A percentile compares a stretch with the other conserved stretches of the same genome.
These are phyloP conservation scores for Stereum hirsutum DNA, from an alignment of 1,284 basidiomycete genomes.

Conservation along the genomic window DNA sequence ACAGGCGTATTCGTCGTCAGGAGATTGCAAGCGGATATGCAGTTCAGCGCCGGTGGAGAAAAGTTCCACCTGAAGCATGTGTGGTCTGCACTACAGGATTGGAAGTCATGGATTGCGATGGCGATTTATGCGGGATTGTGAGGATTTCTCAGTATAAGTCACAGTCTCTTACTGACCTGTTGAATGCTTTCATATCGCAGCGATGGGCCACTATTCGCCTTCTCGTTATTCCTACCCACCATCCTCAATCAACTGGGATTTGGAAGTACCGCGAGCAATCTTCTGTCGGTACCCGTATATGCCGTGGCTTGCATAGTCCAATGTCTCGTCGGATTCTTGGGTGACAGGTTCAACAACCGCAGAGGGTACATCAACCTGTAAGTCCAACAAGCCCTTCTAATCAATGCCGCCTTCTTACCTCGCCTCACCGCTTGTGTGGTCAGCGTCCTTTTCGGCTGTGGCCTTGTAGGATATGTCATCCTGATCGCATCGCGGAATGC, in stretches of 20 bases:
- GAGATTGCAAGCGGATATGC: slow-evolving; percentile 37
- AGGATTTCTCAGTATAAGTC: slow-evolving; percentile 8
- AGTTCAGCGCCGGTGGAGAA: slow-evolving; percentile 40
- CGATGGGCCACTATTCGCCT: slow-evolving; percentile 43
- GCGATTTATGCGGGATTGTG: slow-evolving; percentile 40
- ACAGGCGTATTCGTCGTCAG: slow-evolving; percentile 36
- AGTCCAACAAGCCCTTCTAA: slow-evolving; percentile 7
- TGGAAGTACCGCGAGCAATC: slow-evolving; percentile 40
- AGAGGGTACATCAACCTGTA: slow-evolving; percentile 40
- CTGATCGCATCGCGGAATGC: slow-evolving; percentile 35
- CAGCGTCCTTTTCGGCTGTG: slow-evolving; percentile 15
- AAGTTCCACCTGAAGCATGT: slow-evolving; percentile 34
- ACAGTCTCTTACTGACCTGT: neutral
- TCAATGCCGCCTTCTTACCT: slow-evolving; percentile 5
- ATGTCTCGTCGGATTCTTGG: slow-evolving; percentile 34
- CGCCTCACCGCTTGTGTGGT: neutral
- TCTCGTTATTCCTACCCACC: slow-evolving; percentile 45
- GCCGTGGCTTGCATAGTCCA: slow-evolving; percentile 42
- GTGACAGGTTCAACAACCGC: slow-evolving; percentile 33
- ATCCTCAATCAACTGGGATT: slow-evolving; percentile 39
- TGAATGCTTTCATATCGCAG: slow-evolving; percentile 15
- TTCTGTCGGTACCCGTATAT: slow-evolving; percentile 45
- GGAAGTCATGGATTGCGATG: slow-evolving; percentile 45
- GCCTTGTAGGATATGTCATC: slow-evolving; percentile 42
- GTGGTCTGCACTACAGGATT: slow-evolving; percentile 37